These are phyloP conservation scores for Boletellus deceptivus DNA, from an alignment of 1,284 basidiomycete genomes.

Conservation along the genomic window DNA sequence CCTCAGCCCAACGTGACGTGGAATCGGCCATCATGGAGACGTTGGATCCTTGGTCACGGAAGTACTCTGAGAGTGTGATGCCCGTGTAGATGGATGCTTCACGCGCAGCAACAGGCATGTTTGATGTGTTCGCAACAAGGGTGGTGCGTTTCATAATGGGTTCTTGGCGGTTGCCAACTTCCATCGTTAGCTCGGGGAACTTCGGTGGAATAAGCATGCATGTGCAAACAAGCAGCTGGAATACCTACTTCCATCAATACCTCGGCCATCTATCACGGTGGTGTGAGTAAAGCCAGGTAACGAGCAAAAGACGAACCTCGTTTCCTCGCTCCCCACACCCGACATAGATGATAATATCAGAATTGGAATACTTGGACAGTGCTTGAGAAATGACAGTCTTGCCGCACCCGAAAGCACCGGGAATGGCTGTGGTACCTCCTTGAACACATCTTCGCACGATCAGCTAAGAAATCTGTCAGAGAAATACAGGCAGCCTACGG, in stretches of 20 bases:
- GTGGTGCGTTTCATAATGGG: conserved; percentile 99
- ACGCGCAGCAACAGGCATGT: conserved; percentile 99
- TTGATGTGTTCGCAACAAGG: conserved; percentile 98
- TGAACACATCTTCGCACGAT: conserved; percentile 77
- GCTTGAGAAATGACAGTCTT: conserved; percentile 98
- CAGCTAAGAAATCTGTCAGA: background rate
- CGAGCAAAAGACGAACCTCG: conserved; percentile 50
- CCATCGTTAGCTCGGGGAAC: conserved; percentile 96
- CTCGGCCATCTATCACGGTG: conserved; percentile 84
- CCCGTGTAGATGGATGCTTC: conserved; percentile 99
- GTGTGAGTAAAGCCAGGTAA: conserved; percentile 5
- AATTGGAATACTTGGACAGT: conserved; percentile 98
- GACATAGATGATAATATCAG: conserved; percentile 99
- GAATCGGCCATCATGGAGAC: conserved; percentile 99
- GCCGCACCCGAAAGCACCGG: conserved; percentile 98
- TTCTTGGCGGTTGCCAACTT: conserved; percentile 88
- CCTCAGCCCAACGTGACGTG: conserved; percentile 99
- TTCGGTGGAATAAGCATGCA: conserved; percentile 35
- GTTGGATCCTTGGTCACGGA: conserved; percentile 97
- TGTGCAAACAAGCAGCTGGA: conserved; percentile 2
- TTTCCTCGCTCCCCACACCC: conserved; percentile 95
- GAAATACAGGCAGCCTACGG: conserved; percentile 54
- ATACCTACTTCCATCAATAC: conserved; percentile 83
- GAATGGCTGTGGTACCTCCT: conserved; percentile 98
- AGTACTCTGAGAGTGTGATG: conserved; percentile 99